Conservation (phyloP, 1,139 yeast species). For the Hansenula lynferdii region DNA sequence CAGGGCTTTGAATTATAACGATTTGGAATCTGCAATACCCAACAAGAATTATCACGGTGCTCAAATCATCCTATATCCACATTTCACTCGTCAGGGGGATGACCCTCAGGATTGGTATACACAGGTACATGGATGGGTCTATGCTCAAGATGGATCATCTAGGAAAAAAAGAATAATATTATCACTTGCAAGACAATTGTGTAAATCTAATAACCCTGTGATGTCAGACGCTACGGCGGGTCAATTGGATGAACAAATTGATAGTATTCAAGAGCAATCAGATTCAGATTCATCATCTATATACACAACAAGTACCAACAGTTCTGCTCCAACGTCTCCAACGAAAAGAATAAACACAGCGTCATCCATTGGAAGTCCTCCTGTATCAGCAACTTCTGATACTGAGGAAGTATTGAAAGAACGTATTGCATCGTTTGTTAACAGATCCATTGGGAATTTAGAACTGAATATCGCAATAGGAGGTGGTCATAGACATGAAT, state of each 20-base stretch:
- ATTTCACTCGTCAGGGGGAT: constrained; percentile 46
- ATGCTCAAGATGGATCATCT: constrained; percentile 64
- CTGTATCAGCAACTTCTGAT: constrained; percentile 22
- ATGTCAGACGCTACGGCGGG: constrained; percentile 23
- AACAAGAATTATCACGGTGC: constrained; percentile 17
- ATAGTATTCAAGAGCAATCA: constrained; percentile 10
- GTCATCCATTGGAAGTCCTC: constrained; percentile 11
- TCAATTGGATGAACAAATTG: constrained; percentile 20
- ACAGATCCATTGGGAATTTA: constrained; percentile 50
- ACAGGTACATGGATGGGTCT: constrained; percentile 70
- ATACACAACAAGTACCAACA: not conserved
- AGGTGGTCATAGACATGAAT: constrained; percentile 31
- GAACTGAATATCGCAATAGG: constrained; percentile 50
- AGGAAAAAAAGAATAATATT: constrained; percentile 67
- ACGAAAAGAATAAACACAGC: constrained; percentile 12
- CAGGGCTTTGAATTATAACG: constrained; percentile 16
- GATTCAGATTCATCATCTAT: constrained; percentile 2
- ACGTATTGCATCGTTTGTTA: constrained; percentile 56
- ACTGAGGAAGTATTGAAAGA: constrained; percentile 38
- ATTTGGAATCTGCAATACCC: constrained; percentile 2
- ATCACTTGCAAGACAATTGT: constrained; percentile 66
- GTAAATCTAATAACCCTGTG: constrained; percentile 35
- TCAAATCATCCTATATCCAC: constrained; percentile 49
- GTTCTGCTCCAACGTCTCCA: constrained; percentile 15
- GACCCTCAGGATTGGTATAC: constrained; percentile 40